Conservation (phyloP, 2,329 filamentous ascomycete genomes). For the Sphaerulina vaccinii region DNA sequence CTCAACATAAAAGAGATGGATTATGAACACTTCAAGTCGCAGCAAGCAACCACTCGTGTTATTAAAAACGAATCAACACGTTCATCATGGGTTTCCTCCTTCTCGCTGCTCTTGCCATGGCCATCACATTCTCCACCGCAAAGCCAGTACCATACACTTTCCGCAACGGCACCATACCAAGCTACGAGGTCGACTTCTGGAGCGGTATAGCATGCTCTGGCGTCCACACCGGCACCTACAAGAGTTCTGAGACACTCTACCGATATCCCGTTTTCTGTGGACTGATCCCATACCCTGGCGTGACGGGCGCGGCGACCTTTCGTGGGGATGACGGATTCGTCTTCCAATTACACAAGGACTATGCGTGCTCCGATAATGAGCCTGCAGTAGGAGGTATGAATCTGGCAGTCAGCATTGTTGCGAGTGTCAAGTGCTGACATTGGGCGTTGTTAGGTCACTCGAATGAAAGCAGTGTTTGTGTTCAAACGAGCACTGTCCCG, state of each 20-base stretch:
- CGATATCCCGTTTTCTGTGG: neutral
- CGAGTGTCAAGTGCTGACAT: too few relatives aligned
- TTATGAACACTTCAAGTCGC: too few relatives aligned
- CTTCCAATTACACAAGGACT: neutral
- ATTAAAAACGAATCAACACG: too few relatives aligned
- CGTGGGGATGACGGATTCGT: neutral
- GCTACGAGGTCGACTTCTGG: neutral
- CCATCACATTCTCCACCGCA: too few relatives aligned
- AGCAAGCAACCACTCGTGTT: too few relatives aligned
- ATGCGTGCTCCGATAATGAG: neutral
- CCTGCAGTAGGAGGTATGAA: neutral
- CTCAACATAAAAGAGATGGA: too few relatives aligned
- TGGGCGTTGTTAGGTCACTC: neutral
- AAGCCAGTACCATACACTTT: neutral
- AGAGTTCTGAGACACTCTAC: neutral
- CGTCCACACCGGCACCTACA: neutral
- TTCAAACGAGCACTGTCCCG: neutral
- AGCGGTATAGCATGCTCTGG: neutral
- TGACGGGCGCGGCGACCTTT: constrained; percentile 1
- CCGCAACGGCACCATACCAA: neutral
- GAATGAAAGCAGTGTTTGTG: neutral
- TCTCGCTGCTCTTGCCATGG: neutral
- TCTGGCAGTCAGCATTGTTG: too few relatives aligned
- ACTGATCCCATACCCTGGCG: neutral
- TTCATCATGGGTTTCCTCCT: too few relatives aligned